These are phyloP conservation scores for Lactarius vividus DNA, from an alignment of 768 basidiomycete species.

Conservation along the genomic window DNA sequence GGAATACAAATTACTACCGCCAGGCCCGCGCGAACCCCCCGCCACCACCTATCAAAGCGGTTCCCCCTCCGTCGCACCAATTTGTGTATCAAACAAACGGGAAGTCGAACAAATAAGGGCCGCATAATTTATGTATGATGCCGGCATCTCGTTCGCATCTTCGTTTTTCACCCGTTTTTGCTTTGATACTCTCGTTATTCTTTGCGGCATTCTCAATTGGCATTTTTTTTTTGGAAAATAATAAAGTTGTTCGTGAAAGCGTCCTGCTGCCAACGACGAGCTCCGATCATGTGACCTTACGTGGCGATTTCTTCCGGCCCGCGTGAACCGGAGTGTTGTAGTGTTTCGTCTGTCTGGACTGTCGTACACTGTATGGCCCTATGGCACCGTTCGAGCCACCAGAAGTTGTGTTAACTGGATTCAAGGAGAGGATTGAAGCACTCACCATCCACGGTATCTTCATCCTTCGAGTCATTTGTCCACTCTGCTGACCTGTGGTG, in stretches of 20 bases:
- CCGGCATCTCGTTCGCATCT: not conserved
- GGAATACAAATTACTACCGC: conserved; percentile 22
- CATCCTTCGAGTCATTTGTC: too few relatives aligned
- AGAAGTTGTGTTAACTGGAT: conserved; percentile 14
- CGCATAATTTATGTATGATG: not conserved
- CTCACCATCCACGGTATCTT: conserved; percentile 23
- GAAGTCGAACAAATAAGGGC: conserved; percentile 20
- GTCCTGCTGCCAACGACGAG: not conserved
- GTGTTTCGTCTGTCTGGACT: too few relatives aligned
- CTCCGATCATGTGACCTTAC: conserved; percentile 3
- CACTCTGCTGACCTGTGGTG: conserved; percentile 5
- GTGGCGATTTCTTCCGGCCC: not conserved
- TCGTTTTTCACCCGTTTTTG: conserved; percentile 12
- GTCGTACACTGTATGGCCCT: too few relatives aligned
- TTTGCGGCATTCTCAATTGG: not conserved
- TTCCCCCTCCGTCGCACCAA: conserved; percentile 21
- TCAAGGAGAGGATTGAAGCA: conserved; percentile 27
- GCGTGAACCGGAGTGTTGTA: not conserved
- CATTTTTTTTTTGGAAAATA: not conserved
- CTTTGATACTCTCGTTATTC: conserved; percentile 9
- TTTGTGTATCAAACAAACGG: conserved; percentile 28
- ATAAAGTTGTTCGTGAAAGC: not conserved
- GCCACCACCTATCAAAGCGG: conserved; percentile 10
- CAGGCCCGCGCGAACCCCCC: conserved; percentile 16
- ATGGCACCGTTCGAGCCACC: conserved; percentile 29